These are phyloP conservation scores for Aaosphaeria pasadenensis DNA, from an alignment of 2,329 filamentous ascomycete genomes.

Conservation along the genomic window DNA sequence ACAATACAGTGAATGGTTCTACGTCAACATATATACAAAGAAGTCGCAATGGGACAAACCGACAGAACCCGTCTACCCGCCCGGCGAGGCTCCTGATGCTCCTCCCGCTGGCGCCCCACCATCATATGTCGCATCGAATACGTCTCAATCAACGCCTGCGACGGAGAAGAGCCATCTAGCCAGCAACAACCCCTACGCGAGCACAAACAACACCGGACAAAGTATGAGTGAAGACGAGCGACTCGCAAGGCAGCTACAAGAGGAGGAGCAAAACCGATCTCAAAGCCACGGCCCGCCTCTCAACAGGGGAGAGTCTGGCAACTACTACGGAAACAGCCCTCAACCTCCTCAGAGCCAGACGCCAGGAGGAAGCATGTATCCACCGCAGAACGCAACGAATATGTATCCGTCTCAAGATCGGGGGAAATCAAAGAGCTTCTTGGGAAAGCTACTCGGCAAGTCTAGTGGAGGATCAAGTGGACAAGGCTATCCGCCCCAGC, in stretches of 20 bases:
- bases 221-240: conserved; percentile 64
- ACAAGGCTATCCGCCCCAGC: conserved; percentile 28
- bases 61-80: conserved; percentile 62
- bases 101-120: conserved; percentile 67
- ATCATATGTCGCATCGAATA: conserved; percentile 37
- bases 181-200: conserved; percentile 68
- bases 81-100: conserved; percentile 47
- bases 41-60: conserved; percentile 89
- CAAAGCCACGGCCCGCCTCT: conserved; percentile 24
- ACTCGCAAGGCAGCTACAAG: conserved; percentile 74
- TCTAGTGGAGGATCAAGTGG: conserved; percentile 9
- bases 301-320: conserved; percentile 47
- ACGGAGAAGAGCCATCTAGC: conserved; percentile 45
- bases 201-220: conserved; percentile 12
- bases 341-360: conserved; percentile 16
- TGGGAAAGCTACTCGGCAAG: conserved; percentile 17
- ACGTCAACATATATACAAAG: conserved; percentile 84
- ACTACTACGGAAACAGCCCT: conserved; percentile 43
- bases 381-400: conserved; percentile 15
- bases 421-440: conserved; percentile 39
- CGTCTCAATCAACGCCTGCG: conserved; percentile 28
- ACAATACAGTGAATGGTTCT: conserved; percentile 92
- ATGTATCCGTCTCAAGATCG: conserved; percentile 41
- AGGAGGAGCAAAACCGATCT: conserved; percentile 70
- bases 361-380: background rate